These are phyloP conservation scores for Mycena metata DNA, from an alignment of 768 basidiomycete genomes.

Conservation along the genomic window DNA sequence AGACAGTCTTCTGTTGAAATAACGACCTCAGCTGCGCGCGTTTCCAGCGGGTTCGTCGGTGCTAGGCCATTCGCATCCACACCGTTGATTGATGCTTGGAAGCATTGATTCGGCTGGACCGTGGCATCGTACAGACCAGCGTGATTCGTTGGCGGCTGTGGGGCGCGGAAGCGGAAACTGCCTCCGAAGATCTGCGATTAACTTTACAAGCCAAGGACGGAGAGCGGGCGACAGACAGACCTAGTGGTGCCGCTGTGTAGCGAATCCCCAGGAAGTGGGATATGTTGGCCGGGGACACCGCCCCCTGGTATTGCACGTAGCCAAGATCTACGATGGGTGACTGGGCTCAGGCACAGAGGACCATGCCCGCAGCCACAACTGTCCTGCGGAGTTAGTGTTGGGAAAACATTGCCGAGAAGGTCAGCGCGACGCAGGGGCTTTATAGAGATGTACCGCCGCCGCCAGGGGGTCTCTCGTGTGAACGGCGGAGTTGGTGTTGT, in stretches of 20 bases:
- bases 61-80: constrained; percentile 27
- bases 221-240: neutral
- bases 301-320: constrained; percentile 48
- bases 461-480: too few relatives aligned
- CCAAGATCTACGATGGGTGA: constrained; percentile 45
- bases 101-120: constrained; percentile 34
- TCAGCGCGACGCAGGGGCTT: too few relatives aligned
- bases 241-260: constrained; percentile 50
- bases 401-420: too few relatives aligned
- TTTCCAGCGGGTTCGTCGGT: constrained; percentile 36
- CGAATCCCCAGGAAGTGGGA: constrained; percentile 47
- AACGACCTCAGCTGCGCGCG: neutral
- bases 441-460: too few relatives aligned
- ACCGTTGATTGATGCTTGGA: constrained; percentile 28
- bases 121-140: constrained; percentile 34
- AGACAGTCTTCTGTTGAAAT: neutral
- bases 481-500: too few relatives aligned
- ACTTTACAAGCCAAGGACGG: too few relatives aligned
- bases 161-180: constrained; percentile 32
- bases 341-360: too few relatives aligned
- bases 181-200: constrained; percentile 37
- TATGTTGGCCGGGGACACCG: constrained; percentile 39
- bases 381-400: too few relatives aligned
- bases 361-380: too few relatives aligned
- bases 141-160: constrained; percentile 26